phyloP scores from a whole-genome alignment of 2,329 filamentous ascomycete genomes.

The Penicillium paneum region DNA sequence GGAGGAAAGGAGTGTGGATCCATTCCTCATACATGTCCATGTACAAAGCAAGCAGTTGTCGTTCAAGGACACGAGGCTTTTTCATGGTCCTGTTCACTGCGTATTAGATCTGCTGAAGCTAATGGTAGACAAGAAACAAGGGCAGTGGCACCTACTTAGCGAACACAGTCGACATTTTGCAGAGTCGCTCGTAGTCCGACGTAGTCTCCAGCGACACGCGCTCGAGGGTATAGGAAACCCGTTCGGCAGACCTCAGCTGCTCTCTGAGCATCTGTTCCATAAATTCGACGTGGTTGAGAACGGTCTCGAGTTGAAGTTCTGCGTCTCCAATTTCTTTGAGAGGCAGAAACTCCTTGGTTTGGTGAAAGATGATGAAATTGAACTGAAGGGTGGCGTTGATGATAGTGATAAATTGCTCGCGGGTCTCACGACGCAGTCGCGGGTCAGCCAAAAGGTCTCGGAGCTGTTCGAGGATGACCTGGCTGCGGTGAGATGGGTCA shows the following conservation, averaged over 20 bases:
- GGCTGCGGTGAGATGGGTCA: conserved; percentile 2
- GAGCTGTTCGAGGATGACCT: conserved; percentile 15
- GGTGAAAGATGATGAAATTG: conserved; percentile 24
- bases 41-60: conserved; percentile 21
- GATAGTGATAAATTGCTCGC: conserved; percentile 20
- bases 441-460: conserved; percentile 14
- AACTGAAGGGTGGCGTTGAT: conserved; percentile 22
- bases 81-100: conserved; percentile 17
- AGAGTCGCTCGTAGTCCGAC: conserved; percentile 12
- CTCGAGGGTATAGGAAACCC: conserved; percentile 11
- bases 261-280: conserved; percentile 16
- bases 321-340: conserved; percentile 10
- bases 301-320: conserved; percentile 5
- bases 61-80: conserved; percentile 21
- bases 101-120: neutral
- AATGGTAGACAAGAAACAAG: neutral
- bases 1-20: conserved; percentile 24
- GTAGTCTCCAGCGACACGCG: conserved; percentile 7
- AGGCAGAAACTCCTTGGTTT: conserved; percentile 10
- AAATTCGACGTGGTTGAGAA: conserved; percentile 6
- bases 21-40: conserved; percentile 28
- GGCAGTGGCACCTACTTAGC: conserved; percentile 14
- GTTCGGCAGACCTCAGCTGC: conserved; percentile 3
- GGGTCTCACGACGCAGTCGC: conserved; percentile 8
- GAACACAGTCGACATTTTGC: conserved; percentile 17